A percentile compares a stretch with the other conserved stretches of the same genome.
phyloP scores from a whole-genome alignment of 768 basidiomycete species.

The Mycena epipterygia region DNA sequence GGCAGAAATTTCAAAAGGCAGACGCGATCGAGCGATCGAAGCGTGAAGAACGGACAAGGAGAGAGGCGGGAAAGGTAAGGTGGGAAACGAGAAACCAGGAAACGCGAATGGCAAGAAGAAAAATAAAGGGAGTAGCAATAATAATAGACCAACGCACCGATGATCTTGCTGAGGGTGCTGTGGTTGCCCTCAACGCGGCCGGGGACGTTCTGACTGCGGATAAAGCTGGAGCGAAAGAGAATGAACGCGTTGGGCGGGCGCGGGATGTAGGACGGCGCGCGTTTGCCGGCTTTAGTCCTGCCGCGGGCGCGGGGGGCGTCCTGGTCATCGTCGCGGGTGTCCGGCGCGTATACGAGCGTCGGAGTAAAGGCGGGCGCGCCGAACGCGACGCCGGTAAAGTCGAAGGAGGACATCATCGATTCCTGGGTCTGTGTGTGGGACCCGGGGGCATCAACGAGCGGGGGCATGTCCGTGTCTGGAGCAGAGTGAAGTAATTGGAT shows the following conservation, averaged over 20 bases:
- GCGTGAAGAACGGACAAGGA: background rate
- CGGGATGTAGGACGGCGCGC: slow-evolving; percentile 69
- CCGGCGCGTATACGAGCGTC: background rate
- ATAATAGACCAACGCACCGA: slow-evolving; percentile 60
- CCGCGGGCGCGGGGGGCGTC: no score
- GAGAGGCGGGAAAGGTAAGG: no score
- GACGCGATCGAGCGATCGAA: background rate
- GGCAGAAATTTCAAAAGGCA: background rate
- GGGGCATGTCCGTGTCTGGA: slow-evolving; percentile 32
- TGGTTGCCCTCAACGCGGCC: slow-evolving; percentile 86
- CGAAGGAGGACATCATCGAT: slow-evolving; percentile 36
- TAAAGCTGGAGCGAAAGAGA: slow-evolving; percentile 85
- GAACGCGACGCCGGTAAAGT: slow-evolving; percentile 27
- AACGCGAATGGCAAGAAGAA: background rate
- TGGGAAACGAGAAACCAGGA: background rate
- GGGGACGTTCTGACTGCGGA: slow-evolving; percentile 79
- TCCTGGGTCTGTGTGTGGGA: slow-evolving; percentile 16
- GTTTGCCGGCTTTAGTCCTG: no score
- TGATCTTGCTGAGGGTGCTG: slow-evolving; percentile 85
- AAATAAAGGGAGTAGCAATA: background rate
- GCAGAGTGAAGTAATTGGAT: background rate
- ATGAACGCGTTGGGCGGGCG: slow-evolving; percentile 91
- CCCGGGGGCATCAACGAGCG: slow-evolving; percentile 30
- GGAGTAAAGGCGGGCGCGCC: background rate
- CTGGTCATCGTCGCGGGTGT: no score